Evolutionary conservation across 2,329 filamentous ascomycete species (phyloP).

Genomic region (Trichophaea hybrida): DNA sequence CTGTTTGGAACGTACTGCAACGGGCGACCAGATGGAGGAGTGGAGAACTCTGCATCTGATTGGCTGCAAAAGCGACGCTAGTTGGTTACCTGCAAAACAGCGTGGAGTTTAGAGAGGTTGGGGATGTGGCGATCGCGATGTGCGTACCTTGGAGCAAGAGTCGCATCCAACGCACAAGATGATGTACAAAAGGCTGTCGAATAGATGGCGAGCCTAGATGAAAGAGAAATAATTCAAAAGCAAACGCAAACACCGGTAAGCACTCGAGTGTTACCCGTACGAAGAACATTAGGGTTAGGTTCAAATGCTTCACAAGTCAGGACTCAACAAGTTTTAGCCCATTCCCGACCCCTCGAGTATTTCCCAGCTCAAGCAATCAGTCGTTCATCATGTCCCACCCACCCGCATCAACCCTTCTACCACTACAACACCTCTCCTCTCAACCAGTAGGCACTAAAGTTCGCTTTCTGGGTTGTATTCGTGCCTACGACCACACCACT

Average conservation of each 20-base stretch:
- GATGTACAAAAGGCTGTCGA: background rate
- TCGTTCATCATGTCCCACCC: background rate
- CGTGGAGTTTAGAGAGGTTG: background rate
- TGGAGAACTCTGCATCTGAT: background rate
- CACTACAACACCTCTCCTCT: background rate
- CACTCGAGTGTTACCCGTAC: too few relatives aligned
- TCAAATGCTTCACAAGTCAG: too few relatives aligned
- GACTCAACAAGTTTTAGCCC: too few relatives aligned
- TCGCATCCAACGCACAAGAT: too few relatives aligned
- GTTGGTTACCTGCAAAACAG: background rate
- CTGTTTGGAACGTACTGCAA: background rate
- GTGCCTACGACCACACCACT: constrained; percentile 41
- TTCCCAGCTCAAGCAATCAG: background rate
- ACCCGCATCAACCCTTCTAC: background rate
- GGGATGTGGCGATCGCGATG: background rate
- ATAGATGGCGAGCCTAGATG: too few relatives aligned
- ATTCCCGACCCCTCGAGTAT: background rate
- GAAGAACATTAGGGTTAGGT: too few relatives aligned
- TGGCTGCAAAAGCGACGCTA: background rate
- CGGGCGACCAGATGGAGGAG: background rate
- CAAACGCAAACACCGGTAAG: too few relatives aligned
- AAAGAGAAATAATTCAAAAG: too few relatives aligned
- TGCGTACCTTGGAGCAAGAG: too few relatives aligned
- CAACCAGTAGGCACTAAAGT: constrained; percentile 51
- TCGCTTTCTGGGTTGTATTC: constrained; percentile 72